phyloP scores from a whole-genome alignment of 164 flowering plant genomes.

The Chimonanthus salicifolius region DNA sequence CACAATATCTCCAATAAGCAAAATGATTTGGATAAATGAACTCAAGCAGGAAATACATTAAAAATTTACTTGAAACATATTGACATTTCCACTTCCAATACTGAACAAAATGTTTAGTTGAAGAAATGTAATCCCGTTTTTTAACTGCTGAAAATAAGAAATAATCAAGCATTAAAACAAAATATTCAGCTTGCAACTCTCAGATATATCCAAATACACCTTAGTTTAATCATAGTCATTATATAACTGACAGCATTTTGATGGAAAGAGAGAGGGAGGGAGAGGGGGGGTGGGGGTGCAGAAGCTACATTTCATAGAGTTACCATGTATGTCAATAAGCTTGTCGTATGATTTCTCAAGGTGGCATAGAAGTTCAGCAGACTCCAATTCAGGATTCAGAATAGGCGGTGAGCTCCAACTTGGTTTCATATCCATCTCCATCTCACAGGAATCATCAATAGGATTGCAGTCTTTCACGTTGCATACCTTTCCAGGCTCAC shows the following conservation, averaged over 20 bases:
- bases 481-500: neutral
- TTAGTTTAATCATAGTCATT: neutral
- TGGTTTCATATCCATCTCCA: neutral
- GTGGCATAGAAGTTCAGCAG: conserved; percentile 36
- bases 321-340: conserved; percentile 42
- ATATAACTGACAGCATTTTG: neutral
- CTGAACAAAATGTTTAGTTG: neutral
- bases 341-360: conserved; percentile 45
- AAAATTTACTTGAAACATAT: neutral
- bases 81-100: neutral
- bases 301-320: neutral
- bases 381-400: conserved; percentile 28
- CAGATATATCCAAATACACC: neutral
- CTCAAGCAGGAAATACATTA: neutral
- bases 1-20: neutral
- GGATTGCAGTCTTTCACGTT: conserved; percentile 11
- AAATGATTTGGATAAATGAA: neutral
- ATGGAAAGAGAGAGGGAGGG: neutral
- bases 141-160: too few species aligned
- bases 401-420: conserved; percentile 11
- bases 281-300: neutral
- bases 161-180: too few species aligned
- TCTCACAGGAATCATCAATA: conserved; percentile 5
- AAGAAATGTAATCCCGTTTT: too few species aligned
- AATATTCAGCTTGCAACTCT: too few species aligned